Percentiles rank a stretch among this genome's conserved stretches.
These are phyloP conservation scores for Pseudoneurospora amorphoporcata DNA, from an alignment of 495 filamentous ascomycete genomes.

Conservation along the genomic window DNA sequence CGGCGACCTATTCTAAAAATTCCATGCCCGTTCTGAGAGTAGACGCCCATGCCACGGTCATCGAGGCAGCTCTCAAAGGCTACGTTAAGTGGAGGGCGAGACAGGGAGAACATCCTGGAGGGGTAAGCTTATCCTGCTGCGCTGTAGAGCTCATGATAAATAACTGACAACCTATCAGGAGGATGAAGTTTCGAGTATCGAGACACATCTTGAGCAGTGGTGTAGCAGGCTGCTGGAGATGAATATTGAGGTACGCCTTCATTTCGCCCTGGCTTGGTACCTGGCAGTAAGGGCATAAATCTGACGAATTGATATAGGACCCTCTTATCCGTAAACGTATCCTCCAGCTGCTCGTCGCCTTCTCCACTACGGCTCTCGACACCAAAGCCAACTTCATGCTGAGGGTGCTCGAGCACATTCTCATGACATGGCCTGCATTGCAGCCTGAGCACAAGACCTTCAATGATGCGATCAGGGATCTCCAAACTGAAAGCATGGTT, in stretches of 20 bases:
- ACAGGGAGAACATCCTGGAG: slow-evolving; percentile 42
- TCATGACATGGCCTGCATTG: slow-evolving; percentile 65
- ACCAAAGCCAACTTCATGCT: slow-evolving; percentile 70
- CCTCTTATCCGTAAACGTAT: slow-evolving; percentile 76
- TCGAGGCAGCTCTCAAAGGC: slow-evolving; percentile 85
- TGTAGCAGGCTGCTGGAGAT: slow-evolving; percentile 62
- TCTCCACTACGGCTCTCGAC: slow-evolving; percentile 74
- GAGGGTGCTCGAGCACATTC: slow-evolving; percentile 78
- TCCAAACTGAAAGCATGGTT: slow-evolving; percentile 69
- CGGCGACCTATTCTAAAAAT: slow-evolving; percentile 67
- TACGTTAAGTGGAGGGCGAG: slow-evolving; percentile 68
- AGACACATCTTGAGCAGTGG: slow-evolving; percentile 68
- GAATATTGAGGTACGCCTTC: slow-evolving; percentile 53
- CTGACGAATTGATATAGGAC: slow-evolving; percentile 41
- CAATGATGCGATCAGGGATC: slow-evolving; percentile 82
- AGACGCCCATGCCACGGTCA: slow-evolving; percentile 81
- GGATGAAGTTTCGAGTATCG: slow-evolving; percentile 49
- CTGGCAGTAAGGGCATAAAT: background rate
- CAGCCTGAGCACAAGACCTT: slow-evolving; percentile 59
- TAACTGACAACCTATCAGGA: slow-evolving; percentile 32
- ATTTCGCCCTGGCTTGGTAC: background rate
- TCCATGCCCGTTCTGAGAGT: slow-evolving; percentile 66
- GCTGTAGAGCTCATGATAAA: background rate
- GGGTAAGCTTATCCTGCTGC: slow-evolving; percentile 27
- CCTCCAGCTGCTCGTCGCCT: slow-evolving; percentile 72